Percentiles rank a stretch among this genome's conserved stretches.
phyloP scores from a whole-genome alignment of 1,284 basidiomycete species.

The Naganishia sp. region DNA sequence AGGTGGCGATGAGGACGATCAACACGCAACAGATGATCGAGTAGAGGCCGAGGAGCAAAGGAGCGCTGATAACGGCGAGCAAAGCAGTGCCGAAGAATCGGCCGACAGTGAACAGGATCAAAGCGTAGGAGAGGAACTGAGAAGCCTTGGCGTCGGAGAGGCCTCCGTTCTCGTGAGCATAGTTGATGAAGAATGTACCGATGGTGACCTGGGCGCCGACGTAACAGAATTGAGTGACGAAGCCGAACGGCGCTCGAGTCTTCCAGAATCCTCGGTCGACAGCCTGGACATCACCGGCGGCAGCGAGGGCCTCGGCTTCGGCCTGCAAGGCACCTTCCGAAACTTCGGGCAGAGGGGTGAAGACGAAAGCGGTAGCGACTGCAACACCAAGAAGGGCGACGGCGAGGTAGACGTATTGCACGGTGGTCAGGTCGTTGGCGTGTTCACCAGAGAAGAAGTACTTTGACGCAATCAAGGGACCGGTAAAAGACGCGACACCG shows the following conservation, averaged over 20 bases:
- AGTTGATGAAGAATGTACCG: slow-evolving; percentile 72
- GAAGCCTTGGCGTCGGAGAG: slow-evolving; percentile 61
- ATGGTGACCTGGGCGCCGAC: slow-evolving; percentile 73
- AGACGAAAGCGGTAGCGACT: slow-evolving; percentile 70
- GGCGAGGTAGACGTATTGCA: slow-evolving; percentile 81
- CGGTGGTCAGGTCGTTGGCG: slow-evolving; percentile 64
- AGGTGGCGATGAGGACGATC: slow-evolving; percentile 60
- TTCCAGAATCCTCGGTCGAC: slow-evolving; percentile 63
- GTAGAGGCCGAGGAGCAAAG: slow-evolving; percentile 64
- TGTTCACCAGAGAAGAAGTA: slow-evolving; percentile 73
- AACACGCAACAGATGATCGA: slow-evolving; percentile 61
- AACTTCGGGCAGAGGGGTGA: slow-evolving; percentile 73
- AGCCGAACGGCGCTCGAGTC: slow-evolving; percentile 69
- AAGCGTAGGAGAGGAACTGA: slow-evolving; percentile 69
- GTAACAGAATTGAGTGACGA: slow-evolving; percentile 69
- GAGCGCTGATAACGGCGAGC: slow-evolving; percentile 64
- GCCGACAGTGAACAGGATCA: slow-evolving; percentile 58
- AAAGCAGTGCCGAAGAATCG: slow-evolving; percentile 65
- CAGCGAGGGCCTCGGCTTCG: slow-evolving; percentile 59
- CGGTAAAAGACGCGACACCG: slow-evolving; percentile 73
- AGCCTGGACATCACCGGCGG: slow-evolving; percentile 58
- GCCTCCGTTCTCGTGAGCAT: slow-evolving; percentile 65
- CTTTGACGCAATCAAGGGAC: slow-evolving; percentile 72
- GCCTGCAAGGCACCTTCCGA: slow-evolving; percentile 58
- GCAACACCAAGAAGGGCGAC: slow-evolving; percentile 61